A percentile compares a stretch with the other conserved stretches of the same genome.
Evolutionary conservation across 176 grass and related monocot species (phyloP).

Genomic region (Stipa capillata): DNA sequence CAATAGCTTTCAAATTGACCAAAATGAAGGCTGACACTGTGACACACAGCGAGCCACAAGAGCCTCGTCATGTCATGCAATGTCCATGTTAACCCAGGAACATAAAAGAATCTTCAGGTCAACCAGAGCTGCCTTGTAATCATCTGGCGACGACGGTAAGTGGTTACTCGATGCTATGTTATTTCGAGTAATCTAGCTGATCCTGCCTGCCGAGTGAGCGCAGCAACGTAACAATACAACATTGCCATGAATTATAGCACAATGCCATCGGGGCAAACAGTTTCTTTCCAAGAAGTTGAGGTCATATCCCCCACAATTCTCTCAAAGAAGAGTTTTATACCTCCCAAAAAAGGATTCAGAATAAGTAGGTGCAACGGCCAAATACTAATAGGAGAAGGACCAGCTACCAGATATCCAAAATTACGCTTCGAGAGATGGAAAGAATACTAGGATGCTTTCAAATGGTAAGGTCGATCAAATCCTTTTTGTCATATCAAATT

Average conservation of each 20-base stretch:
- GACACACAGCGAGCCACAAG: neutral
- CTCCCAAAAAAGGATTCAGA: neutral
- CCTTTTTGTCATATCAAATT: neutral
- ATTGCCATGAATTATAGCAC: neutral
- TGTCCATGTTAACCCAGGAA: neutral
- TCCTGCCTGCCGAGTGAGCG: neutral
- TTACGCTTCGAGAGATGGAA: too few relatives aligned
- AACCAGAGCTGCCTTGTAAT: neutral
- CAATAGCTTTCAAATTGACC: neutral
- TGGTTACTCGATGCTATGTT: neutral
- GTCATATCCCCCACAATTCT: neutral
- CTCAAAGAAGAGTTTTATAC: neutral
- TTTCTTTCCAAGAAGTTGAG: neutral
- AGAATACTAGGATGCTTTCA: neutral
- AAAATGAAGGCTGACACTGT: neutral
- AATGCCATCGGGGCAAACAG: neutral
- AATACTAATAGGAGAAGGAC: neutral
- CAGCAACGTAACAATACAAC: neutral
- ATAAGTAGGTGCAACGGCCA: neutral
- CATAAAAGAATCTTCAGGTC: neutral
- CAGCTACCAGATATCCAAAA: neutral
- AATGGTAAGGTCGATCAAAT: neutral
- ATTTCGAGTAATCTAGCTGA: neutral
- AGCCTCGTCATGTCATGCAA: neutral
- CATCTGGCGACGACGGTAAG: neutral